phyloP scores from a whole-genome alignment of 2,329 filamentous ascomycete genomes.

The Orbilia ellipsospora region DNA sequence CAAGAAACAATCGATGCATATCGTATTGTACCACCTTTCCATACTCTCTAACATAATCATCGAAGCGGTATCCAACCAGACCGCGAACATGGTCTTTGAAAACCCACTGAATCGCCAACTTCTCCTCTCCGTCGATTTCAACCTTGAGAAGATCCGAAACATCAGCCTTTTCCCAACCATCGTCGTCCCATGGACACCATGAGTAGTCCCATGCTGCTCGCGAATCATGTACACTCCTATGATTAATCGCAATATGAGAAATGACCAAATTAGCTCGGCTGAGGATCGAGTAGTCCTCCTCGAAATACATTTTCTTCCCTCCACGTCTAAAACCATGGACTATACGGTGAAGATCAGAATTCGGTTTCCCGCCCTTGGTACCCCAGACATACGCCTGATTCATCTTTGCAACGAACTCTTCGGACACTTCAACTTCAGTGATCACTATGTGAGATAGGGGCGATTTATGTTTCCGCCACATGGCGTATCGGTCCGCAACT shows the following conservation, averaged over 20 bases:
- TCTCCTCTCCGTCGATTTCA: not conserved
- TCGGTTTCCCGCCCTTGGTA: not conserved
- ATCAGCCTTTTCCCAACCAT: not conserved
- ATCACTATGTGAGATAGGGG: not conserved
- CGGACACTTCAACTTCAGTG: not conserved
- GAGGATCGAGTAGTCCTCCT: not conserved
- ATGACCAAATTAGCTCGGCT: not conserved
- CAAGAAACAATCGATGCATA: not conserved
- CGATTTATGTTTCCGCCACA: not conserved
- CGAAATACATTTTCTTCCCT: not conserved
- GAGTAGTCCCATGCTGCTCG: no score
- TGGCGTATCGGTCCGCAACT: conserved; percentile 6
- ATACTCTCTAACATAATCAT: not conserved
- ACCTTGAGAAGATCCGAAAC: not conserved
- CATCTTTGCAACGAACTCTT: not conserved
- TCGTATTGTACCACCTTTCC: not conserved
- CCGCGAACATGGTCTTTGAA: not conserved
- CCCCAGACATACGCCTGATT: not conserved
- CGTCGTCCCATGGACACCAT: not conserved
- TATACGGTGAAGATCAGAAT: not conserved
- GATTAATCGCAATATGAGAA: not conserved
- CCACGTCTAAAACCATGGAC: no score
- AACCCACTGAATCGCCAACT: not conserved
- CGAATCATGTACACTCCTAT: not conserved
- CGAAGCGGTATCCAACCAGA: not conserved